Evolutionary conservation across 139 green algal species (phyloP), one percentile per base, ranked within the genome.

Genomic region (Desmodesmus armatus): DNA sequence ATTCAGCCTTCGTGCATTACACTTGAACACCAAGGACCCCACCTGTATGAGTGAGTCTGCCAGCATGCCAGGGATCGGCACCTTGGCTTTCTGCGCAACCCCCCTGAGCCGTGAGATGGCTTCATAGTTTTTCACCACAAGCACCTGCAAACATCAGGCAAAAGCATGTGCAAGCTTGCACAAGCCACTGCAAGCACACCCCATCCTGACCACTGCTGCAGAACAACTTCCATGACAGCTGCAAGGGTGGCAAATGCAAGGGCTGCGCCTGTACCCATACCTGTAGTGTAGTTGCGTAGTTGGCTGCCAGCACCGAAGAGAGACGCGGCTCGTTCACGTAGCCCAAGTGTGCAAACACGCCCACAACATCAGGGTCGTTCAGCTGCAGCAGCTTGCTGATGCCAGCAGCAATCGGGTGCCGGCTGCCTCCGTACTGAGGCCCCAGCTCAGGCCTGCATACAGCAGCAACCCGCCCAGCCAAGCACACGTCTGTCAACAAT

Each of bases 291-390:
- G 39, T 51, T 21, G 33, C 29, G 60, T 79, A 90, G 31, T 80
- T 85, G 3, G 89, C 75, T 0, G 90, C 82, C 67, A 93, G 58
- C 47, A 96, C 70, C 1, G 44, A 66, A 1, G 88, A 71, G 60
- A 96, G 83, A 13, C 39, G 55, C 25, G 67, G 60, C 82, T 96
- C 88, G 7, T 93, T 85, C 9, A 95, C 88, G 17, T 92, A 94
- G 29, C 69, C 90, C 70, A 96, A 87, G 82, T 93, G 88, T 5
- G 93, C 93, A 29, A 95, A 65, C 58, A 94, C 92, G 40, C 93
- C 88, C 88, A 96, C 87, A 58, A 95, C 67, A n/a, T 88, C 87
- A 15, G 75, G 35, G 25, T 85, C 79, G 0, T 62, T 53, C 43
- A 70, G 25, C 37, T 82, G 76, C 53, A 82, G 82, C 69, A 84